Conservation (phyloP, 257 asterid species). For the Jacaranda copaia region DNA sequence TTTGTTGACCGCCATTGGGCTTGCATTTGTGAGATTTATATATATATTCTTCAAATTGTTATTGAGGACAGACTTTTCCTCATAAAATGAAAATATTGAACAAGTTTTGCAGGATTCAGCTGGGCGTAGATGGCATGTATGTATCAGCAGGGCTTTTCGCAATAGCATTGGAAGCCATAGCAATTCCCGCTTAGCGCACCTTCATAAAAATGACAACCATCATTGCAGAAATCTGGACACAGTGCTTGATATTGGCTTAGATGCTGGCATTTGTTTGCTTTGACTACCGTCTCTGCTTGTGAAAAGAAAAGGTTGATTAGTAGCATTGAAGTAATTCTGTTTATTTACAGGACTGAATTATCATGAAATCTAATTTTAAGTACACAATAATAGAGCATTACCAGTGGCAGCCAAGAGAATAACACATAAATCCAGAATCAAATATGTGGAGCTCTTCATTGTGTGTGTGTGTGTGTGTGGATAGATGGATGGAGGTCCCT, state of each 20-base stretch:
- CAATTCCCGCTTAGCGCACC: conserved; percentile 26
- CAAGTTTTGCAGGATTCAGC: background rate
- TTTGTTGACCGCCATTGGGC: background rate
- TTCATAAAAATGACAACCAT: conserved; percentile 24
- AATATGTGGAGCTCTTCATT: conserved; percentile 29
- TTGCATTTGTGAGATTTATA: background rate
- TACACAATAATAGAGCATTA: background rate
- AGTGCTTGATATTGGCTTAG: conserved; percentile 7
- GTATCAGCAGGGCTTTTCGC: conserved; percentile 17
- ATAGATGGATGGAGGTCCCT: too few species aligned
- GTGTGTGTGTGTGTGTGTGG: background rate
- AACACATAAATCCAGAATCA: conserved; percentile 24
- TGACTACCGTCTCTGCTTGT: conserved; percentile 25
- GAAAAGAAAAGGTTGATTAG: background rate
- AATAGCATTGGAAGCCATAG: conserved; percentile 14
- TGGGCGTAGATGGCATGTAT: background rate
- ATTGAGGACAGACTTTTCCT: background rate
- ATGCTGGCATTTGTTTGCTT: conserved; percentile 22
- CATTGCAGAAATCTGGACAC: conserved; percentile 32
- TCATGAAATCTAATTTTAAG: background rate
- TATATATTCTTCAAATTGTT: background rate
- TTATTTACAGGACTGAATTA: background rate
- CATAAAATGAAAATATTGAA: background rate
- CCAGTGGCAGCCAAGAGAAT: conserved; percentile 25
- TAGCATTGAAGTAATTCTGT: background rate